Evolutionary conservation across 495 filamentous ascomycete genomes (phyloP).

Genomic region (Penicillium verhagenii): DNA sequence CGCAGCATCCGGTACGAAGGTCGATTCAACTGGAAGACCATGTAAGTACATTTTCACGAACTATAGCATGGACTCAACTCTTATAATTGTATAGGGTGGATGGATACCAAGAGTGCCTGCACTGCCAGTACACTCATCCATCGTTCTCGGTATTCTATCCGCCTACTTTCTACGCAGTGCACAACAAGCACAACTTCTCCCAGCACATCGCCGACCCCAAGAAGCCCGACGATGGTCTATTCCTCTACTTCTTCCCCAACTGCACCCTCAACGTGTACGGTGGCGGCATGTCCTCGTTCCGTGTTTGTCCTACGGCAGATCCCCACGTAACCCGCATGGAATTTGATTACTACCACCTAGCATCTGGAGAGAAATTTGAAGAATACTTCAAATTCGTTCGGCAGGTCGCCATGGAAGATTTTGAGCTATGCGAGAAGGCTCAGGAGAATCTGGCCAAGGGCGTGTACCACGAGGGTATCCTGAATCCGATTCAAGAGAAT

Average conservation of each 20-base stretch:
- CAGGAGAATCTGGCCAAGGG: slow-evolving; percentile 55
- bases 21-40: slow-evolving; percentile 64
- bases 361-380: slow-evolving; percentile 55
- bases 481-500: slow-evolving; percentile 58
- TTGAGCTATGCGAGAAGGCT: slow-evolving; percentile 58
- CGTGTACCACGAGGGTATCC: slow-evolving; percentile 57
- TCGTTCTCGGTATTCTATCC: slow-evolving; percentile 60
- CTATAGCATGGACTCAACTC: too few species aligned
- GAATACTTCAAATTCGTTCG: slow-evolving; percentile 60
- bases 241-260: slow-evolving; percentile 63
- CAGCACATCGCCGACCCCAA: slow-evolving; percentile 58
- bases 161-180: slow-evolving; percentile 56
- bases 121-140: slow-evolving; percentile 64
- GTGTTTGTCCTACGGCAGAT: slow-evolving; percentile 53
- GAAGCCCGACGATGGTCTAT: slow-evolving; percentile 54
- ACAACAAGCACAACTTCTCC: slow-evolving; percentile 57
- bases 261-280: slow-evolving; percentile 63
- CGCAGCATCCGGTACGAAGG: slow-evolving; percentile 58
- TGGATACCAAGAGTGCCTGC: slow-evolving; percentile 62
- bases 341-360: slow-evolving; percentile 60
- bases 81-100: slow-evolving; percentile 45
- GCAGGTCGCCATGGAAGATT: slow-evolving; percentile 61
- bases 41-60: slow-evolving; percentile 36
- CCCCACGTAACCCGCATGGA: slow-evolving; percentile 59
- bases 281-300: slow-evolving; percentile 59